A percentile compares a stretch with the other conserved stretches of the same genome.
Conservation (phyloP, 73 alveolate species). For the Paramecium pentaurelia region DNA sequence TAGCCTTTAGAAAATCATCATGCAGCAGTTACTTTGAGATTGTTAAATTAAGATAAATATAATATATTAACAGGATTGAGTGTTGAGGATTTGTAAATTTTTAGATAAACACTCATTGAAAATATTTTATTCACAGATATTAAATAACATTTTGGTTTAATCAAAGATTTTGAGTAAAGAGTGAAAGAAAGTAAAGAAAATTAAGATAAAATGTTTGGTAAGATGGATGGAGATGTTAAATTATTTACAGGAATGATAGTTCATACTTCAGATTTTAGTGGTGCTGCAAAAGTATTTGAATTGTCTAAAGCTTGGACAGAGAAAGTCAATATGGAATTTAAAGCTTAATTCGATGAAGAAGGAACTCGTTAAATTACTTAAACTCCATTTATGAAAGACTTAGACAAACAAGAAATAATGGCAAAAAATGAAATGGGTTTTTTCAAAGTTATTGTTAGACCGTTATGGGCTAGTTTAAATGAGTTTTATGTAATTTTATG, state of each 20-base stretch:
- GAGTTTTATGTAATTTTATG: slow-evolving; percentile 6
- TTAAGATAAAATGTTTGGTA: background rate
- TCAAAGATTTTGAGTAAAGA: slow-evolving; percentile 53
- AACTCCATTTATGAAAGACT: slow-evolving; percentile 57
- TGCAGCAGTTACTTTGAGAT: slow-evolving; percentile 46
- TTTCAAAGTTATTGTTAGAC: slow-evolving; percentile 58
- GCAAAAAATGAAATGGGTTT: slow-evolving; percentile 61
- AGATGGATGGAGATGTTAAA: slow-evolving; percentile 43
- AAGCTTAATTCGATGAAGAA: slow-evolving; percentile 51
- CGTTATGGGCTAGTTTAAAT: slow-evolving; percentile 61
- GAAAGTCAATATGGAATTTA: slow-evolving; percentile 50
- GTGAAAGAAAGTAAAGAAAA: slow-evolving; percentile 24
- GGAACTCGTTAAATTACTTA: slow-evolving; percentile 26
- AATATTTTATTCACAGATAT: slow-evolving; percentile 54
- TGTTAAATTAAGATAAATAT: background rate
- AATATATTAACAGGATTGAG: background rate
- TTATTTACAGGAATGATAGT: slow-evolving; percentile 55
- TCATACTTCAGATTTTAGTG: slow-evolving; percentile 59
- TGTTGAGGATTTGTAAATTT: background rate
- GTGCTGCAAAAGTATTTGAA: slow-evolving; percentile 46
- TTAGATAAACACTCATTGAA: slow-evolving; percentile 32
- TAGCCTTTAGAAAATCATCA: slow-evolving; percentile 58
- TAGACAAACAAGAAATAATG: slow-evolving; percentile 29
- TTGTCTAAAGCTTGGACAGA: slow-evolving; percentile 45
- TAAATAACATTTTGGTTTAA: slow-evolving; percentile 45